Evolutionary conservation across 768 basidiomycete species (phyloP).

Genomic region (Gymnopilus dilepis): DNA sequence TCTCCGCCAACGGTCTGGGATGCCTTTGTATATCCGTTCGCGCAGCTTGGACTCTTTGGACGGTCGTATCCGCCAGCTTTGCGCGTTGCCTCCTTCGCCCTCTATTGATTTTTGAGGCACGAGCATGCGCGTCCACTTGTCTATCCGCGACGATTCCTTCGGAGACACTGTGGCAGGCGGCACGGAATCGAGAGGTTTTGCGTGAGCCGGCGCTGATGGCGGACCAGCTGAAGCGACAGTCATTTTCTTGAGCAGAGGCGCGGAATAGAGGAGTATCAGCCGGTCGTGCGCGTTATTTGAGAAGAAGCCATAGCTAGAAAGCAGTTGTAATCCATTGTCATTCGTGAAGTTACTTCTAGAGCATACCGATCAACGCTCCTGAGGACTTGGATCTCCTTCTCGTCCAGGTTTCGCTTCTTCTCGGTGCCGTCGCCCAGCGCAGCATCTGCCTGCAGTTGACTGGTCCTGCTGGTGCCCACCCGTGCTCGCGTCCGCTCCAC

Average conservation of each 20-base stretch:
- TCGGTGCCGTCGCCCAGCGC: conserved; percentile 62
- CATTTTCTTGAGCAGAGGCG: conserved; percentile 67
- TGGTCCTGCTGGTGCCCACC: conserved; percentile 33
- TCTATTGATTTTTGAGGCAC: conserved; percentile 66
- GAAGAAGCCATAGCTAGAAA: conserved; percentile 89
- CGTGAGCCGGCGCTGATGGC: conserved; percentile 48
- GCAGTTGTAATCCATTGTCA: conserved; percentile 11
- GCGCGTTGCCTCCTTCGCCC: conserved; percentile 82
- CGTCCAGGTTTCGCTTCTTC: conserved; percentile 68
- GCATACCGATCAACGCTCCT: conserved; percentile 86
- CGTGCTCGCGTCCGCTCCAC: conserved; percentile 87
- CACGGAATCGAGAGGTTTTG: conserved; percentile 43
- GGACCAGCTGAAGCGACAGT: conserved; percentile 50
- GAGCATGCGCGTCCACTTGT: conserved; percentile 95
- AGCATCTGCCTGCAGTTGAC: conserved; percentile 59
- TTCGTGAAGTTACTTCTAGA: conserved; percentile 13
- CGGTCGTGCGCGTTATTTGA: conserved; percentile 82
- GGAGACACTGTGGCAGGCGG: conserved; percentile 52
- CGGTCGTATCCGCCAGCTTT: conserved; percentile 70
- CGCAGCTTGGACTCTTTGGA: conserved; percentile 73
- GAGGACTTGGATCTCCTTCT: conserved; percentile 76
- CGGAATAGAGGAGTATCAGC: conserved; percentile 69
- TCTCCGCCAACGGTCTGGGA: conserved; percentile 94
- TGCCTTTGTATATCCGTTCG: conserved; percentile 88
- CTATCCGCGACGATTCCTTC: conserved; percentile 79